phyloP scores from a whole-genome alignment of 2,329 filamentous ascomycete species.

The Capronia americana region DNA sequence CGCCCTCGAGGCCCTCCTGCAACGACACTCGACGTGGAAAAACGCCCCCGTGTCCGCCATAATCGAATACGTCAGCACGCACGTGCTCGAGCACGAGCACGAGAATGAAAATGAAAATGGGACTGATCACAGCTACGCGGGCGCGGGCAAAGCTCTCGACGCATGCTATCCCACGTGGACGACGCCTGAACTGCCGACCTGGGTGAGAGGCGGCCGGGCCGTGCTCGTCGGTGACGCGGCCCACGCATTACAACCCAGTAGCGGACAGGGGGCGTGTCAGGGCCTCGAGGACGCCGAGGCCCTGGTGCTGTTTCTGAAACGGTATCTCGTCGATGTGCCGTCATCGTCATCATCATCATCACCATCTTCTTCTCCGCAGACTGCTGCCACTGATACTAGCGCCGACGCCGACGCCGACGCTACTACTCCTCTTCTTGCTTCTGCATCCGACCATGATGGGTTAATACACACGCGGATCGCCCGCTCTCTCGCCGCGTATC shows the following conservation, averaged over 20 bases:
- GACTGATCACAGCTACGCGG: background rate
- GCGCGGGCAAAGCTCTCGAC: constrained; percentile 35
- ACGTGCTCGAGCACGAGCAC: background rate
- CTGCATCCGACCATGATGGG: background rate
- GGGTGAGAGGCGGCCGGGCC: constrained; percentile 53
- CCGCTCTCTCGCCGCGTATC: constrained; percentile 44
- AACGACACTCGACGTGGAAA: constrained; percentile 54
- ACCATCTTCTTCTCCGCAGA: background rate
- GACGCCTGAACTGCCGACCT: constrained; percentile 55
- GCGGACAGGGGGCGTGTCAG: constrained; percentile 62
- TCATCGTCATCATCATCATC: too few species aligned
- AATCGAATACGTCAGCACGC: constrained; percentile 43
- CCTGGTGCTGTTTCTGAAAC: constrained; percentile 51
- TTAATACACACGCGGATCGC: background rate
- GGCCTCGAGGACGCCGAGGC: constrained; percentile 62
- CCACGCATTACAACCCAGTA: constrained; percentile 61
- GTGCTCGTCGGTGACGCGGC: constrained; percentile 65
- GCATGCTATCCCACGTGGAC: constrained; percentile 59
- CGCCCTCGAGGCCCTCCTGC: constrained; percentile 41
- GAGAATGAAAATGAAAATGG: too few species aligned
- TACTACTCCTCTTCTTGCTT: background rate
- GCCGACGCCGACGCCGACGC: background rate
- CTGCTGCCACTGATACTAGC: too few species aligned
- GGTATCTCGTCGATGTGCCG: constrained; percentile 34
- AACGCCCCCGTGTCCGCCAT: constrained; percentile 54